Evolutionary conservation across 2,329 filamentous ascomycete species (phyloP).

Genomic region (Aspergillus cejpii): DNA sequence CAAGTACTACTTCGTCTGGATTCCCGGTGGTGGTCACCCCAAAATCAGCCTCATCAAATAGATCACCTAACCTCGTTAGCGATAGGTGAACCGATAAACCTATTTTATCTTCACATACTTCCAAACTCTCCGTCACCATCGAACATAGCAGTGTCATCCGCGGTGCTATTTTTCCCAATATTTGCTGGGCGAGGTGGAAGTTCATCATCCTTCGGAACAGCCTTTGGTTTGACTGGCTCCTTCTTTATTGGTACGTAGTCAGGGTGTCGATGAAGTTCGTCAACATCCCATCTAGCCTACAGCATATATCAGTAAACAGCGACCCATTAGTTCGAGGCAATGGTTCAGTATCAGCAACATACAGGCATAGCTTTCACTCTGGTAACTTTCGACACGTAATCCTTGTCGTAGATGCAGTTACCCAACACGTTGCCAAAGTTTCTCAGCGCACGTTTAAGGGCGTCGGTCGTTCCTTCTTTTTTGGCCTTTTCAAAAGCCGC

Average conservation of each 20-base stretch:
- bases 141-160: constrained; percentile 25
- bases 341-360: constrained; percentile 13
- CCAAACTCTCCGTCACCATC: constrained; percentile 41
- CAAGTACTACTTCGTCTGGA: constrained; percentile 67
- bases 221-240: constrained; percentile 40
- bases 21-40: constrained; percentile 62
- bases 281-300: constrained; percentile 64
- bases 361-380: constrained; percentile 73
- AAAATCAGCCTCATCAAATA: constrained; percentile 73
- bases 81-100: not conserved
- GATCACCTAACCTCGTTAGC: constrained; percentile 41
- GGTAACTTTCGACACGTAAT: constrained; percentile 81
- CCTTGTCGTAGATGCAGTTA: constrained; percentile 98
- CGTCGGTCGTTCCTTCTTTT: constrained; percentile 95
- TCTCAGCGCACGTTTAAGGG: constrained; percentile 76
- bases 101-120: constrained; percentile 26
- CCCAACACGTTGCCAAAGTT: constrained; percentile 94
- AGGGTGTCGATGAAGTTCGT: constrained; percentile 72
- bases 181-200: constrained; percentile 31
- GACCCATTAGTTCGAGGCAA: not conserved
- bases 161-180: constrained; percentile 26
- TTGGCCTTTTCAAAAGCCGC: constrained; percentile 97
- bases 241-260: constrained; percentile 61
- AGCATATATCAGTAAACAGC: constrained; percentile 11
- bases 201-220: constrained; percentile 43